Base-by-base conservation (phyloP, 2,329 filamentous ascomycete genomes). In the Westerdykella sp. region DNA sequence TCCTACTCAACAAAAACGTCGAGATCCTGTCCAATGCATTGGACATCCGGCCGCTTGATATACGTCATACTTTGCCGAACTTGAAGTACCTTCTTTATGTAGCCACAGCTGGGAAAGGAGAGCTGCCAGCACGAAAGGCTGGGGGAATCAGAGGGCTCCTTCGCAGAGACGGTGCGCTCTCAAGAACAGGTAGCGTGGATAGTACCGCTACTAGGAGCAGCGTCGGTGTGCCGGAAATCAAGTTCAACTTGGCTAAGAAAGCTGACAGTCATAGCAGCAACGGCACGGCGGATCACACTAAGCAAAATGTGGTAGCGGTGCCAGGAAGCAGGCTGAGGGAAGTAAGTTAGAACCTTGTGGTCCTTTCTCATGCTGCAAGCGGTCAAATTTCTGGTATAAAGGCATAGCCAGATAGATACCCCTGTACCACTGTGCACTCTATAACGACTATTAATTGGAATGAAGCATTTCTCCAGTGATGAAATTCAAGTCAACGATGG, bases 1-100 rank as follows among this genome's bases (percentile, higher is more conserved):
- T 97, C 57, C 72, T 97, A n/a, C 76, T 98, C 12, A 97, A 97
- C 71, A 96, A 97, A 68, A 75, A 97, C 60, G 90, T 98, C 43
- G 90, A 97, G 54, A 73, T 82, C 38, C 62, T 85, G 10, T 68
- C 69, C 15, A 77, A 74, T 46, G 69, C 72, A 1, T 82, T 89
- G 51, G 84, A 84, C 0, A 72, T 96, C 11, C 82, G 84, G 37
- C 83, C 95, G 1, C 77, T 96, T 49, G 93, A 98, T 59, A 88
- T 96, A 14, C 79, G 93, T 4, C 88, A 97, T 54, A 95, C 91
- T 0, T 71, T 97, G 6, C 89, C 91, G 1, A 98, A 98, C 60
- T 73, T 98, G 9, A 95, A 95, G 64, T 96, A 95, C 56, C 72
- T 97, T 13, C 72, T 97, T 2, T 95, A 94, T 56, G 84, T 97